Evolutionary conservation across 2,329 filamentous ascomycete species (phyloP).

Genomic region (Monosporascus sp.): DNA sequence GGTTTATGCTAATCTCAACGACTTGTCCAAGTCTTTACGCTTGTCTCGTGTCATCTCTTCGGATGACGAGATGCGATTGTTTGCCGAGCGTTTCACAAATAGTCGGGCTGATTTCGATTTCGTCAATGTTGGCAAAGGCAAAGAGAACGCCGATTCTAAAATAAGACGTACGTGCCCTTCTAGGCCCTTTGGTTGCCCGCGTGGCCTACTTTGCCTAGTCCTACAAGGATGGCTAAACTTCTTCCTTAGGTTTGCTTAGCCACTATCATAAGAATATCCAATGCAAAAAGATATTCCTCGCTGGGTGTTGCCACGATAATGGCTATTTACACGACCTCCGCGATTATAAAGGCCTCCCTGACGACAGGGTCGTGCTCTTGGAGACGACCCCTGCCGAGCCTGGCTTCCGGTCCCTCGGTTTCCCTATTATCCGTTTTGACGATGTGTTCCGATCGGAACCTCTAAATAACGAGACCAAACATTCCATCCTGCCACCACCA

Average conservation of each 20-base stretch:
- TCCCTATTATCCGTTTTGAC: slow-evolving; percentile 27
- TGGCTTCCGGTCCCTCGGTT: slow-evolving; percentile 24
- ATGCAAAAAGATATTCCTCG: slow-evolving; percentile 30
- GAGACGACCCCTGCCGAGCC: slow-evolving; percentile 30
- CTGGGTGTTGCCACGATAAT: slow-evolving; percentile 30
- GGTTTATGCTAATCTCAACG: slow-evolving; percentile 30
- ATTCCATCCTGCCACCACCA: slow-evolving; percentile 3
- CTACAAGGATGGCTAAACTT: slow-evolving; percentile 6
- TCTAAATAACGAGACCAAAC: slow-evolving; percentile 27
- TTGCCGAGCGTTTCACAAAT: slow-evolving; percentile 30
- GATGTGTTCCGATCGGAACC: slow-evolving; percentile 26
- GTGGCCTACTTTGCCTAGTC: not conserved
- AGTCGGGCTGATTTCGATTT: slow-evolving; percentile 29
- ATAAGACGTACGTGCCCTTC: slow-evolving; percentile 22
- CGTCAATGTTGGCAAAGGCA: slow-evolving; percentile 30
- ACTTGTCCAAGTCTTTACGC: slow-evolving; percentile 27
- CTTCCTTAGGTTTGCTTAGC: slow-evolving; percentile 24
- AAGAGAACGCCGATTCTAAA: slow-evolving; percentile 30
- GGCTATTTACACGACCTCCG: slow-evolving; percentile 31
- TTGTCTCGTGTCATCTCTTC: slow-evolving; percentile 26
- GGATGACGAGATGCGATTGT: slow-evolving; percentile 27
- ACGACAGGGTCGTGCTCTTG: slow-evolving; percentile 23
- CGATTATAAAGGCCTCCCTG: slow-evolving; percentile 22
- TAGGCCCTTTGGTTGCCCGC: not conserved
- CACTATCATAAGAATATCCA: slow-evolving; percentile 29